phyloP scores from a whole-genome alignment of 2,329 filamentous ascomycete species.

The Cladophialophora immunda region DNA sequence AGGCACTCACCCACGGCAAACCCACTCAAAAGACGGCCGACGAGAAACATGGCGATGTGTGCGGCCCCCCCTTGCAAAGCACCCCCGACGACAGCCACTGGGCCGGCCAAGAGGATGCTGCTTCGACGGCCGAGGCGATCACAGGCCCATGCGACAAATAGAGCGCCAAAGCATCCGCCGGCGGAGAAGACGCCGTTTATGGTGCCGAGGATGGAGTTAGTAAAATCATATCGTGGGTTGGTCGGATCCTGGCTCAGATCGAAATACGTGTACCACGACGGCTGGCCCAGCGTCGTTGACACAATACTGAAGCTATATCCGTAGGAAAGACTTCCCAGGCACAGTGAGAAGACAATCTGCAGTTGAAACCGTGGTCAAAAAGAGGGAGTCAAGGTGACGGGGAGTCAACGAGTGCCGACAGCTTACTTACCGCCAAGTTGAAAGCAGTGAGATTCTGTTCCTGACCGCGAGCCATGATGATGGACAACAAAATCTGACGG shows the following conservation, averaged over 20 bases:
- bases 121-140: slow-evolving; percentile 6
- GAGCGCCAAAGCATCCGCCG: slow-evolving; percentile 49
- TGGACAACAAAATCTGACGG: no score
- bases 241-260: slow-evolving; percentile 46
- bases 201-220: slow-evolving; percentile 50
- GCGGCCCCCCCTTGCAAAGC: slow-evolving; percentile 19
- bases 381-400: no score
- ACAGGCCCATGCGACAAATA: slow-evolving; percentile 37
- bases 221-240: background rate
- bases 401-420: no score
- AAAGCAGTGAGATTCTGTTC: no score
- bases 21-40: slow-evolving; percentile 18
- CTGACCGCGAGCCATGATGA: no score
- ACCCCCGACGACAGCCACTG: slow-evolving; percentile 26
- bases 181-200: slow-evolving; percentile 51
- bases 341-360: slow-evolving; percentile 13
- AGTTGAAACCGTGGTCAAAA: no score
- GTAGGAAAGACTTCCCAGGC: slow-evolving; percentile 23
- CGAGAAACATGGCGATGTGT: slow-evolving; percentile 29
- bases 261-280: slow-evolving; percentile 49
- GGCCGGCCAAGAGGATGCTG: slow-evolving; percentile 46
- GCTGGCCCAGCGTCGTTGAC: slow-evolving; percentile 25
- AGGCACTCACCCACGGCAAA: slow-evolving; percentile 7
- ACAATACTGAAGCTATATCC: slow-evolving; percentile 26
- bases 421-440: no score